A percentile compares a stretch with the other conserved stretches of the same genome.
These are phyloP conservation scores for Candida glaebosa DNA, from an alignment of 805 yeast species.

Conservation along the genomic window DNA sequence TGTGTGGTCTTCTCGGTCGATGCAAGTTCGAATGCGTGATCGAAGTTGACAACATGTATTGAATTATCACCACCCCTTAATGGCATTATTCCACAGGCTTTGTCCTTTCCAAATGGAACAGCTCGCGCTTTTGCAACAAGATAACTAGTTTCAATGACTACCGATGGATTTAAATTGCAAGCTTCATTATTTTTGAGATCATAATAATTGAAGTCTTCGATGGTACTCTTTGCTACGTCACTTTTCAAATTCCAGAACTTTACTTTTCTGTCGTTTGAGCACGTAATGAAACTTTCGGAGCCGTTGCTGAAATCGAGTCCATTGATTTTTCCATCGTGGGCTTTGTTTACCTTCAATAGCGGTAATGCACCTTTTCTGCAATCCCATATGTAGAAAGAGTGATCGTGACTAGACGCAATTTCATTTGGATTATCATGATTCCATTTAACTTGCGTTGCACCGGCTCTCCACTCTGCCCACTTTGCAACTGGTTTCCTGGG, in stretches of 20 bases:
- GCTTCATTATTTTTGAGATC: conserved; percentile 9
- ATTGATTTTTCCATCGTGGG: conserved; percentile 84
- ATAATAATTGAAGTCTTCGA: conserved; percentile 18
- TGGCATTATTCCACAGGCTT: conserved; percentile 85
- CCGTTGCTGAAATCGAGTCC: conserved; percentile 80
- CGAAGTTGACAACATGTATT: conserved; percentile 52
- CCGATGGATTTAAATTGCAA: conserved; percentile 39
- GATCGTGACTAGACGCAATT: conserved; percentile 84
- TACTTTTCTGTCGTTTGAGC: conserved; percentile 83
- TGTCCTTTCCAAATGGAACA: conserved; percentile 76
- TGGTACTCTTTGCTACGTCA: conserved; percentile 10
- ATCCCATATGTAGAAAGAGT: conserved; percentile 84
- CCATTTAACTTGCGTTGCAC: conserved; percentile 96
- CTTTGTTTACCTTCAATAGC: conserved; percentile 53
- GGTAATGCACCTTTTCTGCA: conserved; percentile 78
- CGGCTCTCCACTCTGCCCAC: conserved; percentile 94
- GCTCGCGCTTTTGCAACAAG: conserved; percentile 89
- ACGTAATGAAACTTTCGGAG: conserved; percentile 61
- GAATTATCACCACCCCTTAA: conserved; percentile 77
- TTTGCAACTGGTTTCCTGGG: conserved; percentile 69
- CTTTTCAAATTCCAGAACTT: conserved; percentile 70
- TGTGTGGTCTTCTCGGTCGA: conserved; percentile 23
- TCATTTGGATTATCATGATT: conserved; percentile 70
- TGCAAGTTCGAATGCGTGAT: conserved; percentile 29
- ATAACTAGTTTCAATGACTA: conserved; percentile 65